These are phyloP conservation scores for Eucalyptus erythrocorys DNA, from an alignment of 345 rosid genomes.

Conservation along the genomic window DNA sequence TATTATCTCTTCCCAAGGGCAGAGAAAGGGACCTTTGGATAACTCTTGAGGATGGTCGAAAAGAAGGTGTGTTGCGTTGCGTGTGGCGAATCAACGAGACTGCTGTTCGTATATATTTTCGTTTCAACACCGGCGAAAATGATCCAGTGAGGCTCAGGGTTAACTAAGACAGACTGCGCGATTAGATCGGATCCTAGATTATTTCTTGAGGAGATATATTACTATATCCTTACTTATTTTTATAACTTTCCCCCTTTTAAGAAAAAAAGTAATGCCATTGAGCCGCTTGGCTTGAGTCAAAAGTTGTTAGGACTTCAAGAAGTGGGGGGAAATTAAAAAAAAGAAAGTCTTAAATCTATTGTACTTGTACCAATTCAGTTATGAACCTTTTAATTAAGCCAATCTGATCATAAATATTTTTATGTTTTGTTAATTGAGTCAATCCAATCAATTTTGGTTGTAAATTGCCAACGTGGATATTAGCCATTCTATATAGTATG, in stretches of 20 bases:
- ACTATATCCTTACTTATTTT: neutral
- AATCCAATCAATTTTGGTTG: accelerated
- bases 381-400: no score
- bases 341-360: no score
- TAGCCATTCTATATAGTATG: no score
- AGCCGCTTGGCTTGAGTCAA: neutral
- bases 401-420: no score
- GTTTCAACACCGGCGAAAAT: neutral
- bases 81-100: neutral
- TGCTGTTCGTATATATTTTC: neutral
- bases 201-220: neutral
- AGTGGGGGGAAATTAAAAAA: no score
- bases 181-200: neutral
- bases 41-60: neutral
- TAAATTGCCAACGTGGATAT: no score
- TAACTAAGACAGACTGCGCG: neutral
- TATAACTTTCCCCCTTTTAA: neutral
- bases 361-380: no score
- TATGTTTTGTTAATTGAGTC: no score
- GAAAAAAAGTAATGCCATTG: neutral
- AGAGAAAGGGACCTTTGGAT: neutral
- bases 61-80: neutral
- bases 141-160: neutral
- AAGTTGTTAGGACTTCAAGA: neutral
- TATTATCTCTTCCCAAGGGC: neutral